Base-by-base conservation (phyloP, 2,329 filamentous ascomycete genomes). In the Sclerotiophoma versabilis region DNA sequence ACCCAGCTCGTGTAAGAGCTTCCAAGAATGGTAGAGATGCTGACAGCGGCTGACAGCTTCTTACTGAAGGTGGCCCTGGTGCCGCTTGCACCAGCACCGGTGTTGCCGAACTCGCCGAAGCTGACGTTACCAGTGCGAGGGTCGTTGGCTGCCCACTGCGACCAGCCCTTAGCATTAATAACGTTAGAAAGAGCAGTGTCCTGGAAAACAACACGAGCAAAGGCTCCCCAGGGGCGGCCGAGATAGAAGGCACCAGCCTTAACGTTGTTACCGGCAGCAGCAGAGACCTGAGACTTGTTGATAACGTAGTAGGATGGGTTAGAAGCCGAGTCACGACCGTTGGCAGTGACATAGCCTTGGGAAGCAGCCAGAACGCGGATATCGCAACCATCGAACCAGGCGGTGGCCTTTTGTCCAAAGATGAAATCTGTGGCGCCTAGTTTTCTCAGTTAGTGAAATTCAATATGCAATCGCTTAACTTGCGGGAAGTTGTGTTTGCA, bases 81-180 rank as follows among this genome's bases (percentile, higher is more conserved):
- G 0, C 84, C 84, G 15, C 73, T 70, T 2, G 85, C 77, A 2
- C 87, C 86, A 27, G 75, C 67, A 1, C 87, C 87, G 1, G 79
- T 79, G 71, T 89, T 89, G 17, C 62, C 72, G 64, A 82, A 88
- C 76, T 89, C 87, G 9, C 74, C 83, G 58, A 83, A 88, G 23
- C 76, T 70, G 1, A 87, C 81, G 36, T 83, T 73, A 27, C 75
- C 77, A 1, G 83, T 85, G 29, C 79, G 77, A n/a, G 77, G 66
- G 36, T 80, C 75, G 2, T 75, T 76, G 1, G 60, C 73, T 52
- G 79, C 79, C 86, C 86, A 89, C 23, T 76, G 65, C 2, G 63
- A 69, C 86, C 87, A 89, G 0, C 86, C 87, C 0, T 80, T 80
- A 2, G 77, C 54, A 62, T 87, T 87, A 63, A 89, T 80, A 17